Evolutionary conservation across 192 early-diverging fungal genomes (phyloP).

Genomic region (Entomortierella lignicola): DNA sequence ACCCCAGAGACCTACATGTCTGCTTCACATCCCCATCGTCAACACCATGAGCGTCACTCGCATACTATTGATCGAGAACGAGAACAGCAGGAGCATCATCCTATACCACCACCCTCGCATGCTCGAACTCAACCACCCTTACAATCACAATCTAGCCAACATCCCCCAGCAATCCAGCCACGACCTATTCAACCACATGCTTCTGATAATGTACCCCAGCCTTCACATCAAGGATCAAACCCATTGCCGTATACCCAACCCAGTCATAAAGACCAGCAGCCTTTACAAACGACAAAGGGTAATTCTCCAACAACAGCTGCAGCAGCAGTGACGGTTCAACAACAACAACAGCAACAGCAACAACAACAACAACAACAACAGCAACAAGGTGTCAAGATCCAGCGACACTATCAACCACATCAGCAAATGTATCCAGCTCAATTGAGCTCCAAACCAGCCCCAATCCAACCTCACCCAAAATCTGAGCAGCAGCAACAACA

Average conservation of each 20-base stretch:
- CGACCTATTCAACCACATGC: slow-evolving; percentile 16
- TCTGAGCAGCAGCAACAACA: slow-evolving; percentile 9
- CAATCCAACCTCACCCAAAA: neutral
- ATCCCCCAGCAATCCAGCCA: slow-evolving; percentile 10
- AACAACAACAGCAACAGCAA: slow-evolving; percentile 32
- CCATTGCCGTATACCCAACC: neutral
- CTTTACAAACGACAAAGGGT: neutral
- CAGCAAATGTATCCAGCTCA: slow-evolving; percentile 38
- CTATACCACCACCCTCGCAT: neutral
- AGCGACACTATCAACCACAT: slow-evolving; percentile 44
- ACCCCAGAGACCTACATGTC: slow-evolving; percentile 32
- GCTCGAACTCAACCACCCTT: neutral
- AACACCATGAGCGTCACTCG: neutral
- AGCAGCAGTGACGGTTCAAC: neutral
- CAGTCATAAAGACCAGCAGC: neutral
- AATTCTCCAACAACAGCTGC: neutral
- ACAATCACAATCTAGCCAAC: neutral
- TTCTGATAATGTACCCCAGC: neutral
- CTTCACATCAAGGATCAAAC: neutral
- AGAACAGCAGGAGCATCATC: neutral
- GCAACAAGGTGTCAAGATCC: slow-evolving; percentile 17
- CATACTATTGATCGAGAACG: neutral
- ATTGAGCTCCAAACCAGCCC: neutral
- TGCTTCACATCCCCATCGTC: slow-evolving; percentile 1
- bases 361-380: slow-evolving; percentile 33